phyloP scores from a whole-genome alignment of 2,329 filamentous ascomycete species.

The Trematosphaeria pertusa region DNA sequence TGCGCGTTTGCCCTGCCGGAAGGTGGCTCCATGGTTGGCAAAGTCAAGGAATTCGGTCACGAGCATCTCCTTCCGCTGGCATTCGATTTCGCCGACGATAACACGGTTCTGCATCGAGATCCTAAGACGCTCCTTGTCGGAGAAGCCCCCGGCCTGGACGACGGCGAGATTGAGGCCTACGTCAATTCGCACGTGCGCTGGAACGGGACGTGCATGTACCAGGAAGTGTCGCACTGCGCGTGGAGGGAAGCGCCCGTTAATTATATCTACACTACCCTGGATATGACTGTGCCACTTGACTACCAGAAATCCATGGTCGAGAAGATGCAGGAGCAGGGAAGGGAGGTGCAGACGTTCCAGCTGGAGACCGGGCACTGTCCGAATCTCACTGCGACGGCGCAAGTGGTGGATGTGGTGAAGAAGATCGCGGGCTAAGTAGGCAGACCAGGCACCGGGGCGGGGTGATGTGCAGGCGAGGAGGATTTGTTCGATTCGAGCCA shows the following conservation, averaged over 20 bases:
- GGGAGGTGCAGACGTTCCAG: slow-evolving; percentile 12
- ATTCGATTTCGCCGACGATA: slow-evolving; percentile 6
- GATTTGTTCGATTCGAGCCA: no score
- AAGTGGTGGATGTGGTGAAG: slow-evolving; percentile 10
- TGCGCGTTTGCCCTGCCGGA: slow-evolving; percentile 1
- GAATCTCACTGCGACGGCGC: slow-evolving; percentile 12
- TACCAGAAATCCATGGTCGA: slow-evolving; percentile 19
- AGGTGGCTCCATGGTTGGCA: slow-evolving; percentile 1
- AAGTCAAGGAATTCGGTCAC: slow-evolving; percentile 2
- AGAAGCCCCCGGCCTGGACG: background rate
- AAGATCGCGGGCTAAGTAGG: no score
- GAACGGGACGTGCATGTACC: slow-evolving; percentile 18
- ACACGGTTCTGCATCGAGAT: slow-evolving; percentile 2
- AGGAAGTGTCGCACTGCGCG: slow-evolving; percentile 4
- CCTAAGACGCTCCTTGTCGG: background rate
- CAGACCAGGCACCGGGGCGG: no score
- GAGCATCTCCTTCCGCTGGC: slow-evolving; percentile 1
- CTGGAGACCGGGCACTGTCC: slow-evolving; percentile 19
- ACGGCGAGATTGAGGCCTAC: slow-evolving; percentile 13
- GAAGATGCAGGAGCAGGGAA: slow-evolving; percentile 12
- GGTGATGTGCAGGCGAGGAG: no score
- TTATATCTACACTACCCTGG: slow-evolving; percentile 16
- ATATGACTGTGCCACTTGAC: slow-evolving; percentile 16
- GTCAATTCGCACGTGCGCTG: slow-evolving; percentile 7
- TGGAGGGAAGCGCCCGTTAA: slow-evolving; percentile 19